Conservation (phyloP, 2,329 filamentous ascomycete genomes). For the Thermoascus crustaceus region DNA sequence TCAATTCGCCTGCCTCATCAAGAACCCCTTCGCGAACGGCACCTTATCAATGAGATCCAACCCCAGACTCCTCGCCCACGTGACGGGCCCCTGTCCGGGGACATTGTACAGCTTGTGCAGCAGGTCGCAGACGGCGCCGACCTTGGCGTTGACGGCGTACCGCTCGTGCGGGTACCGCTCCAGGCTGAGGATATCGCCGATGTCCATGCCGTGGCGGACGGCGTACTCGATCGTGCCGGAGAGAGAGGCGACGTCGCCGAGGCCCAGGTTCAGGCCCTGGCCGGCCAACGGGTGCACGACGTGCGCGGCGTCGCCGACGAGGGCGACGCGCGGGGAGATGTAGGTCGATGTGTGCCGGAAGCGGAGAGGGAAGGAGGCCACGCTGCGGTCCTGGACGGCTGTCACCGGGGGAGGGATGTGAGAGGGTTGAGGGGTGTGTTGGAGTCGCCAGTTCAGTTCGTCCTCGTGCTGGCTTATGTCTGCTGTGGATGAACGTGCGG, state of each 20-base stretch:
- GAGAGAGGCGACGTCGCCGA: slow-evolving; percentile 78
- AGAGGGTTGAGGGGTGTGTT: slow-evolving; percentile 55
- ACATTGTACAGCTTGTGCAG: slow-evolving; percentile 88
- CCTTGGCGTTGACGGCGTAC: slow-evolving; percentile 73
- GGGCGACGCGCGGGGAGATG: slow-evolving; percentile 76
- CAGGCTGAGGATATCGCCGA: slow-evolving; percentile 68
- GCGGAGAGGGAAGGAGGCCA: slow-evolving; percentile 85
- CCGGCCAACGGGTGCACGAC: slow-evolving; percentile 91
- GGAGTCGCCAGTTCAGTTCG: slow-evolving; percentile 76
- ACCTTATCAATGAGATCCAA: slow-evolving; percentile 67
- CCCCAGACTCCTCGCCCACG: slow-evolving; percentile 69
- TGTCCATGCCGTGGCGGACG: slow-evolving; percentile 75
- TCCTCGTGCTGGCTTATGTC: slow-evolving; percentile 47
- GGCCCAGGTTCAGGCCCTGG: slow-evolving; percentile 87
- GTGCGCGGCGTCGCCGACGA: slow-evolving; percentile 91
- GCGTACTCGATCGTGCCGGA: slow-evolving; percentile 66
- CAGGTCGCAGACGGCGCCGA: slow-evolving; percentile 74
- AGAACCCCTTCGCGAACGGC: slow-evolving; percentile 67
- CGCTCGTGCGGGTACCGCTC: slow-evolving; percentile 74
- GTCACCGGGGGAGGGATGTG: slow-evolving; percentile 58
- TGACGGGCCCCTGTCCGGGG: slow-evolving; percentile 62
- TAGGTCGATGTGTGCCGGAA: slow-evolving; percentile 93
- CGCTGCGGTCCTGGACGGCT: slow-evolving; percentile 65
- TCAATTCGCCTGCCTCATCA: slow-evolving; percentile 63
- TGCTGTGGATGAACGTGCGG: slow-evolving; percentile 8